Evolutionary conservation across 768 basidiomycete genomes (phyloP).

Genomic region (Tylopilus vinaceipallidus): DNA sequence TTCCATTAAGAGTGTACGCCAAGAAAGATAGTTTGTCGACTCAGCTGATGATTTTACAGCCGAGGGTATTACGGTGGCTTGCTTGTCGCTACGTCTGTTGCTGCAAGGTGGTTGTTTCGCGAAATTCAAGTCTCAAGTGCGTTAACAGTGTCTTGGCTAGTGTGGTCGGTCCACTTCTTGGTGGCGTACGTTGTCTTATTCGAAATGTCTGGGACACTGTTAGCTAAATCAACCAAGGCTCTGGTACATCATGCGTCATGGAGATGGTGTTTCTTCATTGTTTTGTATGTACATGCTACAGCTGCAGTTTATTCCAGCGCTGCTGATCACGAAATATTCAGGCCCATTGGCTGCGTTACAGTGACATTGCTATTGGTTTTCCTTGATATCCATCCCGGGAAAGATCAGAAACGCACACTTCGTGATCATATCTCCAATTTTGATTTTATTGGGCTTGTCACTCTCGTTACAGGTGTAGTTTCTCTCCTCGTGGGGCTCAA

Average conservation of each 20-base stretch:
- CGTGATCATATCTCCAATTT: conserved; percentile 58
- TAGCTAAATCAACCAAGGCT: conserved; percentile 36
- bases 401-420: conserved; percentile 52
- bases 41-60: conserved; percentile 32
- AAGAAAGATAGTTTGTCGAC: not conserved
- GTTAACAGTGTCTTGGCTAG: conserved; percentile 29
- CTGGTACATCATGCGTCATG: conserved; percentile 74
- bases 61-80: conserved; percentile 78
- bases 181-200: conserved; percentile 56
- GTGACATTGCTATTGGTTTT: conserved; percentile 62
- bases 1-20: conserved; percentile 70
- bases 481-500: conserved; percentile 71
- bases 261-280: conserved; percentile 84
- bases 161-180: conserved; percentile 75
- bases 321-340: conserved; percentile 20
- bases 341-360: conserved; percentile 70
- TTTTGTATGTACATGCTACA: conserved; percentile 46
- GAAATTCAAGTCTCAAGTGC: not conserved
- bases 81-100: conserved; percentile 80
- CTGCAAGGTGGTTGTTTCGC: conserved; percentile 40
- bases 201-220: rapidly evolving
- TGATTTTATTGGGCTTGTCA: conserved; percentile 64
- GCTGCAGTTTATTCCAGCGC: too few species aligned
- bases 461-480: conserved; percentile 62
- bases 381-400: conserved; percentile 64